Percentiles rank a stretch among this genome's conserved stretches.
Conservation (phyloP, 768 basidiomycete genomes). For the Fomitopsis pulvina region DNA sequence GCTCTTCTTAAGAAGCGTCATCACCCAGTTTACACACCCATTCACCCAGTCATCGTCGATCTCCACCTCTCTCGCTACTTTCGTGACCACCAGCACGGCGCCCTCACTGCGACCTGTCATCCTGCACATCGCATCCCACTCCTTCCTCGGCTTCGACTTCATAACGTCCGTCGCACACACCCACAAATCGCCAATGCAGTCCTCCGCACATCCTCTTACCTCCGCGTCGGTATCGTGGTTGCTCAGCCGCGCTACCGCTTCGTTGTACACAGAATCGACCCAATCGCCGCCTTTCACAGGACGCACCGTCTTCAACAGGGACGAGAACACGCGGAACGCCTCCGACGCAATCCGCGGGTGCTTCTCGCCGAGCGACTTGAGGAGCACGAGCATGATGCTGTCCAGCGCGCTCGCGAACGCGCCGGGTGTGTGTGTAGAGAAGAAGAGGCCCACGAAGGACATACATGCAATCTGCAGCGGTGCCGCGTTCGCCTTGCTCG, state of each 20-base stretch:
- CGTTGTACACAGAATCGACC: conserved; percentile 67
- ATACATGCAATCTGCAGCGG: conserved; percentile 78
- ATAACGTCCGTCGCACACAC: conserved; percentile 75
- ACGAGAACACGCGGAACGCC: conserved; percentile 81
- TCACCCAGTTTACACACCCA: conserved; percentile 70
- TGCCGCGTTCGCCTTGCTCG: conserved; percentile 72
- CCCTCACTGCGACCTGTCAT: conserved; percentile 64
- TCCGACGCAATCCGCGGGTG: conserved; percentile 88
- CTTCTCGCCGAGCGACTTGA: conserved; percentile 70
- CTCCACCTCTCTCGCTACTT: conserved; percentile 71
- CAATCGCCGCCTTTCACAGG: conserved; percentile 62
- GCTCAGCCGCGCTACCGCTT: conserved; percentile 62
- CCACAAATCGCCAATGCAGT: conserved; percentile 82
- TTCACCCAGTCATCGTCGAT: conserved; percentile 77
- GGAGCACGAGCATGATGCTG: conserved; percentile 64
- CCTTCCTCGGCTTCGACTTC: conserved; percentile 53
- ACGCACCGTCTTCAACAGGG: conserved; percentile 69
- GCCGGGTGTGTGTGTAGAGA: conserved; percentile 60
- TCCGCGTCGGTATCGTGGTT: conserved; percentile 89
- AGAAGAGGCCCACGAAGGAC: conserved; percentile 80
- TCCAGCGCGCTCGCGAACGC: conserved; percentile 57
- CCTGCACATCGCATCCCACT: conserved; percentile 79
- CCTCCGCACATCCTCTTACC: conserved; percentile 77
- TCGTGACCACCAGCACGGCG: conserved; percentile 75
- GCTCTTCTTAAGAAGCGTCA: conserved; percentile 69